Percentiles rank a stretch among this genome's conserved stretches.
Conservation (phyloP, 1,139 yeast genomes). For the Lodderomyces pseudojiufengensis region DNA sequence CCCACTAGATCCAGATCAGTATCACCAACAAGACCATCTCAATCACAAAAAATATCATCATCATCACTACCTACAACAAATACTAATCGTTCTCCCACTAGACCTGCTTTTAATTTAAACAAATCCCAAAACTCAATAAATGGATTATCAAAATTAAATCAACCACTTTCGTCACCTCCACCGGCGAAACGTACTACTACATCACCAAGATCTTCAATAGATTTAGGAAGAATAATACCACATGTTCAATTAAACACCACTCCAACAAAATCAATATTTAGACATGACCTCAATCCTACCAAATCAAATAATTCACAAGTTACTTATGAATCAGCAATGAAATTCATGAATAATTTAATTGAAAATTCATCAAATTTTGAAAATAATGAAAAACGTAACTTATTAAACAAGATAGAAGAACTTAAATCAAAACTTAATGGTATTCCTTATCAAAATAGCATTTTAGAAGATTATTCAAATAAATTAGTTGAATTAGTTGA, state of each 20-base stretch:
- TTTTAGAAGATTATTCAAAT: conserved; percentile 34
- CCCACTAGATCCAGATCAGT: conserved; percentile 9
- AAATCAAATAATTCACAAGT: background rate
- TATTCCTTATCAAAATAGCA: conserved; percentile 4
- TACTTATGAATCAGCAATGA: conserved; percentile 2
- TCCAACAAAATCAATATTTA: conserved; percentile 4
- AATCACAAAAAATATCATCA: conserved; percentile 8
- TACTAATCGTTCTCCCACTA: background rate
- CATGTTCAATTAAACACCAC: conserved; percentile 5
- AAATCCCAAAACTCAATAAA: background rate
- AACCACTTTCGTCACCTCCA: conserved; percentile 4
- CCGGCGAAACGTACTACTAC: conserved; percentile 4
- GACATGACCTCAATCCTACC: background rate
- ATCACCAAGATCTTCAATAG: conserved; percentile 2
- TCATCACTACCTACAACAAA: conserved; percentile 1
- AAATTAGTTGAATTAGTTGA: conserved; percentile 24
- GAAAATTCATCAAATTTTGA: conserved; percentile 8
- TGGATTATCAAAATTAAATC: conserved; percentile 1
- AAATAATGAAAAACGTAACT: conserved; percentile 11
- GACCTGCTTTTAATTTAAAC: background rate
- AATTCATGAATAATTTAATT: conserved; percentile 8
- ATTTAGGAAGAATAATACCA: conserved; percentile 3
- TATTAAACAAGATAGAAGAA: conserved; percentile 13
- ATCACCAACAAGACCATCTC: conserved; percentile 3
- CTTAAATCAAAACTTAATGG: conserved; percentile 10